Percentiles rank a stretch among this genome's conserved stretches.
phyloP scores from a whole-genome alignment of 768 basidiomycete species.

The Termitomyces bulborhizus region DNA sequence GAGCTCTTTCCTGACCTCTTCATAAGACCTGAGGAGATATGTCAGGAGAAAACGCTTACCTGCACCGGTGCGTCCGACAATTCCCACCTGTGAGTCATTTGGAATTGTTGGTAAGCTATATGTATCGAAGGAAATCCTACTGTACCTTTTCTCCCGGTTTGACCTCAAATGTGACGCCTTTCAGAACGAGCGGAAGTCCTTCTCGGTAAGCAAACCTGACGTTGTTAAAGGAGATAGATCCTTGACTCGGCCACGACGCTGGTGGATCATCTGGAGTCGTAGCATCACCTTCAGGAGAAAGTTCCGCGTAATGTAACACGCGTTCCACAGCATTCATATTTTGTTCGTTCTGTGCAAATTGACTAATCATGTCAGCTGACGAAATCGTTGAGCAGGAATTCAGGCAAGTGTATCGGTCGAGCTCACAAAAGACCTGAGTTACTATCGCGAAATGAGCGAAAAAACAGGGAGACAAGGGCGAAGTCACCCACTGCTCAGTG shows the following conservation, averaged over 20 bases:
- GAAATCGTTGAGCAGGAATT: neutral
- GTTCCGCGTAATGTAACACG: constrained; percentile 56
- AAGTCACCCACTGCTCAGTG: constrained; percentile 34
- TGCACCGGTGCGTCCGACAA: constrained; percentile 43
- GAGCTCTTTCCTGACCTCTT: constrained; percentile 43
- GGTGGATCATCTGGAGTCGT: constrained; percentile 39
- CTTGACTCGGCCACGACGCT: constrained; percentile 41
- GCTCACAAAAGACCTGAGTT: constrained; percentile 40
- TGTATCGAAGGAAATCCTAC: neutral
- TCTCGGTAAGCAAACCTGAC: constrained; percentile 53
- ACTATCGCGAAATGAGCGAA: constrained; percentile 21
- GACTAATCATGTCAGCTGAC: constrained; percentile 46
- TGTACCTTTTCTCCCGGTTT: constrained; percentile 58
- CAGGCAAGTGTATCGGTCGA: neutral
- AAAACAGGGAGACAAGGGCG: neutral
- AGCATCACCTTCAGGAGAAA: constrained; percentile 47
- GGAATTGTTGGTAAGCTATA: neutral
- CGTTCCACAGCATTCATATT: constrained; percentile 73
- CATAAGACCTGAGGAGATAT: neutral
- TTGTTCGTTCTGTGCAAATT: constrained; percentile 56
- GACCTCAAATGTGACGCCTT: constrained; percentile 50
- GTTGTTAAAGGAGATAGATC: constrained; percentile 47
- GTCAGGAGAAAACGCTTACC: constrained; percentile 15
- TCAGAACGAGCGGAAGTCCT: constrained; percentile 59
- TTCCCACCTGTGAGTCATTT: constrained; percentile 28